These are phyloP conservation scores for Tanacetum coccineum DNA, from an alignment of 129 eudicot genomes.

Conservation along the genomic window DNA sequence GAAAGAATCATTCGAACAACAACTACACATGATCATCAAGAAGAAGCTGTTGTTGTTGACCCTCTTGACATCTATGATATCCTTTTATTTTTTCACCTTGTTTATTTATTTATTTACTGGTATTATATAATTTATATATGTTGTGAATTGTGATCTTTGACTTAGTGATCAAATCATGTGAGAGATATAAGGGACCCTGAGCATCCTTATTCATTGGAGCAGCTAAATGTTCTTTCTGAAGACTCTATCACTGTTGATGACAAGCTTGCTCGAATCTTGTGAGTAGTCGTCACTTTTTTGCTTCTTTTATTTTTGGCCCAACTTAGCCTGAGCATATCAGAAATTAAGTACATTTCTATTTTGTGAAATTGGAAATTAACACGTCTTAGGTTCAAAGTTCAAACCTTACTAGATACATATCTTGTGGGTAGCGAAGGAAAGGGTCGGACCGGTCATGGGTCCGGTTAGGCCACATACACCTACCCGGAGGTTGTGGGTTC, in stretches of 20 bases:
- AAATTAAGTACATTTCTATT: not conserved
- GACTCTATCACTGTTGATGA: slow-evolving; percentile 82
- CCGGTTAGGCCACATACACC: too few species aligned
- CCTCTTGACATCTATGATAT: slow-evolving; percentile 94
- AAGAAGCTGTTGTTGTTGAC: slow-evolving; percentile 46
- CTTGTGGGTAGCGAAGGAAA: too few species aligned
- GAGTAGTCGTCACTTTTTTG: too few species aligned
- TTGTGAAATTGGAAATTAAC: not conserved
- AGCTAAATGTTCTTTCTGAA: slow-evolving; percentile 78
- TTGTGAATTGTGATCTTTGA: slow-evolving; percentile 49
- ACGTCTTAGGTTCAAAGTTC: too few species aligned
- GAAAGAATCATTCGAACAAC: slow-evolving; percentile 53
- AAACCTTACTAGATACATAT: too few species aligned
- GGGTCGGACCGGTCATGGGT: too few species aligned
- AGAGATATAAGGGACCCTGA: slow-evolving; percentile 90
- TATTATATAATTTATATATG: not conserved
- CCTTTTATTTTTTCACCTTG: slow-evolving; percentile 31
- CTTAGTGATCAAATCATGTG: slow-evolving; percentile 49
- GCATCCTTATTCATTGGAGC: slow-evolving; percentile 89
- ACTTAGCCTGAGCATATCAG: too few species aligned
- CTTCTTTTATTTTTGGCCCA: too few species aligned
- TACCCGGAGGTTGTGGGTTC: too few species aligned
- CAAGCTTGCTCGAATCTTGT: slow-evolving; percentile 74
- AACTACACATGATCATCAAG: slow-evolving; percentile 28
- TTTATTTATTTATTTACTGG: not conserved